These are phyloP conservation scores for Pyrrhoderma lamaoense DNA, from an alignment of 1,284 basidiomycete species.

Conservation along the genomic window DNA sequence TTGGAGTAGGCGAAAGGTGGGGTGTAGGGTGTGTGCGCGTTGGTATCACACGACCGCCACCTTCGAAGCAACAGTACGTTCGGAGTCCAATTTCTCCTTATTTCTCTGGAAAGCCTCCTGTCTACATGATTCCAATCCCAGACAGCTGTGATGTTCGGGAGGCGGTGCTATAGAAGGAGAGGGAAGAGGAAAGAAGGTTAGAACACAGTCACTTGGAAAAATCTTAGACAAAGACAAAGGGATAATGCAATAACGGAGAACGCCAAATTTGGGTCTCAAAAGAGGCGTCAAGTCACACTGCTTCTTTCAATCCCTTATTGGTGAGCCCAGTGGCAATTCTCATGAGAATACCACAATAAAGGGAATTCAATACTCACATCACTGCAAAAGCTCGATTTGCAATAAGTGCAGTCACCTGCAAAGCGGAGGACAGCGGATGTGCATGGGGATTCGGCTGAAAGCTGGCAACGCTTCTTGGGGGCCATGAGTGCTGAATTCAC, in stretches of 20 bases:
- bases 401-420: conserved; percentile 77
- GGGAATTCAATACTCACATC: conserved; percentile 43
- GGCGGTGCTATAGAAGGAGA: conserved; percentile 54
- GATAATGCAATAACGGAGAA: too few species aligned
- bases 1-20: neutral
- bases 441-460: conserved; percentile 60
- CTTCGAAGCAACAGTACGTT: conserved; percentile 80
- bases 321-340: too few species aligned
- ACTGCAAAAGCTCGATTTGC: conserved; percentile 67
- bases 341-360: too few species aligned
- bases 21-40: neutral
- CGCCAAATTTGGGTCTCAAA: too few species aligned
- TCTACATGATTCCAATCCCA: conserved; percentile 70
- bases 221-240: too few species aligned
- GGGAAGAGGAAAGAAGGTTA: conserved; percentile 18
- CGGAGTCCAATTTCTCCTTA: conserved; percentile 78
- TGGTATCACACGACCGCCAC: conserved; percentile 61
- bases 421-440: conserved; percentile 72
- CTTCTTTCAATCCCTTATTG: too few species aligned
- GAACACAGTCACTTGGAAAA: conserved; percentile 1
- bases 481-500: conserved; percentile 53
- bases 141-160: conserved; percentile 79
- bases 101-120: conserved; percentile 81
- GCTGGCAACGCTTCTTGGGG: conserved; percentile 79
- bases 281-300: too few species aligned